A percentile compares a stretch with the other conserved stretches of the same genome.
Conservation (phyloP, 2,329 filamentous ascomycete species). For the Neoarthrinium moseri region DNA sequence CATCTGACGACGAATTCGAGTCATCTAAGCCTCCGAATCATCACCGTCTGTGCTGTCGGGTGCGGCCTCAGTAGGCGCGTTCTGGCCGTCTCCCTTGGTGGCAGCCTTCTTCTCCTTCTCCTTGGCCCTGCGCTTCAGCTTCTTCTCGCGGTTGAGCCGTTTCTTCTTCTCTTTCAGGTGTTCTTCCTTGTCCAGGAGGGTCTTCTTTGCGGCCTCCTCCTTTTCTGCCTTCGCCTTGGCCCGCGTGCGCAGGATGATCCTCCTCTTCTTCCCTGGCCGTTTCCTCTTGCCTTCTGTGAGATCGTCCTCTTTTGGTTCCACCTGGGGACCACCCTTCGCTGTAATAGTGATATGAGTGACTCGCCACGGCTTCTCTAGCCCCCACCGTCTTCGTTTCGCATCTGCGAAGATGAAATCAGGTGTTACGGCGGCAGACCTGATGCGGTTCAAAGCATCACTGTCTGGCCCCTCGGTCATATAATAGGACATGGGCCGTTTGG, state of each 20-base stretch:
- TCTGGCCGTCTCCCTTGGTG: background rate
- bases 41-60: too few species aligned
- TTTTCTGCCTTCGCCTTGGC: constrained; percentile 40
- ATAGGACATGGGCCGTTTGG: constrained; percentile 42
- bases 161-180: constrained; percentile 61
- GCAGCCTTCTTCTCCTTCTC: constrained; percentile 49
- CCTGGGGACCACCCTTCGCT: constrained; percentile 18
- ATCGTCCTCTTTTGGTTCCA: constrained; percentile 9
- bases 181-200: constrained; percentile 50
- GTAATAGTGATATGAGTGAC: constrained; percentile 44
- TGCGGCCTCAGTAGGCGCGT: too few species aligned
- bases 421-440: constrained; percentile 46
- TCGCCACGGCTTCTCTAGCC: constrained; percentile 60
- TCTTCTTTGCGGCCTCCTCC: constrained; percentile 36
- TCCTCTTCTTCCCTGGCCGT: constrained; percentile 57
- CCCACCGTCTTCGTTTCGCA: constrained; percentile 50
- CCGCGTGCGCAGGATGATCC: constrained; percentile 49
- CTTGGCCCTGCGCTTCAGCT: constrained; percentile 57
- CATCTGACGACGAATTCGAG: too few species aligned
- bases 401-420: constrained; percentile 48
- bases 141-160: constrained; percentile 58
- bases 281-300: constrained; percentile 27
- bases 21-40: too few species aligned
- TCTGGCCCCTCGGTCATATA: constrained; percentile 45
- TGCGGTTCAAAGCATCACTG: constrained; percentile 34